A percentile compares a stretch with the other conserved stretches of the same genome.
phyloP scores from a whole-genome alignment of 192 early-diverging fungal genomes.

The Coemansia sp. region DNA sequence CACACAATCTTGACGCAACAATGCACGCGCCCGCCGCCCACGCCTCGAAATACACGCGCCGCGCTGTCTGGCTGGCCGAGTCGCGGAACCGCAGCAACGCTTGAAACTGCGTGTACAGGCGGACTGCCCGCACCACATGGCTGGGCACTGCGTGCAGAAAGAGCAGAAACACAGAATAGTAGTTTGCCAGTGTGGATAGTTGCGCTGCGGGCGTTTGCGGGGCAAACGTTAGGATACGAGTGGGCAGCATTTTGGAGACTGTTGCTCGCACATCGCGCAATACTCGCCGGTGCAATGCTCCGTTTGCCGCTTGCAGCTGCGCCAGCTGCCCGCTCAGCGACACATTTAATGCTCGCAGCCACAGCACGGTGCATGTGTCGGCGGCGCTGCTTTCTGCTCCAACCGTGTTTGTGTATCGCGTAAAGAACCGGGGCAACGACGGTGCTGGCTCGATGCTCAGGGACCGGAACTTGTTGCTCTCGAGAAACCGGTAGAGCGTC shows the following conservation, averaged over 20 bases:
- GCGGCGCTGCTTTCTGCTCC: conserved; percentile 10
- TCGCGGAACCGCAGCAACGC: conserved; percentile 47
- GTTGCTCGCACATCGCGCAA: conserved; percentile 34
- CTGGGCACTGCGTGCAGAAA: conserved; percentile 53
- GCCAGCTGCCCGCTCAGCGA: conserved; percentile 24
- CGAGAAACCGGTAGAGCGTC: conserved; percentile 36
- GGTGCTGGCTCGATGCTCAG: conserved; percentile 50
- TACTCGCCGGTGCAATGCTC: conserved; percentile 7
- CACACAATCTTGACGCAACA: conserved; percentile 16
- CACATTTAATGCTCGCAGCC: conserved; percentile 34
- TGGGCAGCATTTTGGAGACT: conserved; percentile 53
- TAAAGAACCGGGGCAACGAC: conserved; percentile 51
- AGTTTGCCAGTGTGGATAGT: conserved; percentile 48
- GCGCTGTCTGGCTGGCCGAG: conserved; percentile 31
- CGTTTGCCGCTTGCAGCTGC: conserved; percentile 20
- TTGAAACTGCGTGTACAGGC: conserved; percentile 47
- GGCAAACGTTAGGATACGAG: conserved; percentile 46
- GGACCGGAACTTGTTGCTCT: conserved; percentile 32
- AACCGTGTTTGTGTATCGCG: conserved; percentile 32
- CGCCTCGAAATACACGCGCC: conserved; percentile 54
- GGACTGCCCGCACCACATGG: conserved; percentile 33
- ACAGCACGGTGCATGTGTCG: conserved; percentile 43
- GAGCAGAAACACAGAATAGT: conserved; percentile 52
- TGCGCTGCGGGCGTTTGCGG: conserved; percentile 12
- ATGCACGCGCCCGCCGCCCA: conserved; percentile 46